Percentiles rank a stretch among this genome's conserved stretches.
Conservation (phyloP, 2,329 filamentous ascomycete species). For the Verticillium albo-atrum region DNA sequence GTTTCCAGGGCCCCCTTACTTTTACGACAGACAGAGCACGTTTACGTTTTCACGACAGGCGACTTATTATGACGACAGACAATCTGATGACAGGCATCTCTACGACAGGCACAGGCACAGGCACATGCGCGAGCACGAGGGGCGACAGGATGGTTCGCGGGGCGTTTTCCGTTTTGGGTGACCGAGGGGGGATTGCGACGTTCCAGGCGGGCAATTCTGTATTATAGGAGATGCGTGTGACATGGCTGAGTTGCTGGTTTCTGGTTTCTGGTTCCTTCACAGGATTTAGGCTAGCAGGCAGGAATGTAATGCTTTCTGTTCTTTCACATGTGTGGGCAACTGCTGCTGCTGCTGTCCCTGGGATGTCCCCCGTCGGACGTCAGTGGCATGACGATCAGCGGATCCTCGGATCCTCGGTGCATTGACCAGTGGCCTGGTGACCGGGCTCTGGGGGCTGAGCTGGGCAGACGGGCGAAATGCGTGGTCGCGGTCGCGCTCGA, state of each 20-base stretch:
- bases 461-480: no score
- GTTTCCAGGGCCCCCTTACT: no score
- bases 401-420: no score
- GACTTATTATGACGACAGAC: not conserved
- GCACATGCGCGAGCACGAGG: not conserved
- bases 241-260: no score
- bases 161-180: not conserved
- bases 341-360: no score
- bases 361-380: no score
- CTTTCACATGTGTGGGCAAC: not conserved
- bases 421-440: not conserved
- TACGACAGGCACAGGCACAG: not conserved
- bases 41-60: slow-evolving; percentile 4
- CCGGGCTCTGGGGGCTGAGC: not conserved
- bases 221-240: not conserved
- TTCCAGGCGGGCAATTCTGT: not conserved
- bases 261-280: no score
- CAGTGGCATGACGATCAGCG: no score
- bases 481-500: no score
- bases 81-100: not conserved
- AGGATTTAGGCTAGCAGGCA: not conserved
- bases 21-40: not conserved
- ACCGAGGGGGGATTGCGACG: not conserved
- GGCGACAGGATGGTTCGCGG: not conserved
- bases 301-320: not conserved